A percentile compares a stretch with the other conserved stretches of the same genome.
Evolutionary conservation across 2,329 filamentous ascomycete species (phyloP).

Genomic region (Arachnomyces sp.): DNA sequence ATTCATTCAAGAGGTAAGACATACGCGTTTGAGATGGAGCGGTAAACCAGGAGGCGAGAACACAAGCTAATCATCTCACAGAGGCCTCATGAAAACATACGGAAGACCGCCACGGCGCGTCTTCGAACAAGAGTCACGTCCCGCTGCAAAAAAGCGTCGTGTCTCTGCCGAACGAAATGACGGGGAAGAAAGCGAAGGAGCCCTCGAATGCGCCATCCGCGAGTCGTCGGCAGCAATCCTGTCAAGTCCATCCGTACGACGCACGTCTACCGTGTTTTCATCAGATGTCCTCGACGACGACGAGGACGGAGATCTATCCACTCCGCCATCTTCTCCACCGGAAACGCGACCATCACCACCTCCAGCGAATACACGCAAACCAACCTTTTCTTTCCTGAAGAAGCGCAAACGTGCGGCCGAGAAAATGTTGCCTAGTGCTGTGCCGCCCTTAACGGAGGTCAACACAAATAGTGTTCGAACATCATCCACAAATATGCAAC

Average conservation of each 20-base stretch:
- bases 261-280: slow-evolving; percentile 37
- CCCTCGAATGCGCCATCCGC: slow-evolving; percentile 40
- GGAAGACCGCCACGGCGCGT: slow-evolving; percentile 40
- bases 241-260: slow-evolving; percentile 37
- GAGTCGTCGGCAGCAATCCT: slow-evolving; percentile 39
- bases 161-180: slow-evolving; percentile 27
- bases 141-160: slow-evolving; percentile 38
- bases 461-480: slow-evolving; percentile 36
- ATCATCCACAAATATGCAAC: slow-evolving; percentile 21
- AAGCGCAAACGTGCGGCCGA: slow-evolving; percentile 32
- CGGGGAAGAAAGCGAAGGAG: slow-evolving; percentile 36
- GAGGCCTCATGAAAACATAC: slow-evolving; percentile 43
- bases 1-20: slow-evolving; percentile 41
- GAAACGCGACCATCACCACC: slow-evolving; percentile 35
- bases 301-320: slow-evolving; percentile 31
- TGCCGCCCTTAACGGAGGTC: slow-evolving; percentile 36
- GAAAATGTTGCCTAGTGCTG: slow-evolving; percentile 21
- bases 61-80: slow-evolving; percentile 16
- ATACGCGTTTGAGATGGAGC: too few relatives aligned
- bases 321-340: slow-evolving; percentile 46
- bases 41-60: slow-evolving; percentile 3
- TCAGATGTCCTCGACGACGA: slow-evolving; percentile 34
- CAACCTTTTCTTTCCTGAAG: slow-evolving; percentile 44
- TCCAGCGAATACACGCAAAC: slow-evolving; percentile 37
- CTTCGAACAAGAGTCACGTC: slow-evolving; percentile 37